Base-by-base conservation (phyloP, 805 yeast genomes). In the Myxozyma nipponensis region DNA sequence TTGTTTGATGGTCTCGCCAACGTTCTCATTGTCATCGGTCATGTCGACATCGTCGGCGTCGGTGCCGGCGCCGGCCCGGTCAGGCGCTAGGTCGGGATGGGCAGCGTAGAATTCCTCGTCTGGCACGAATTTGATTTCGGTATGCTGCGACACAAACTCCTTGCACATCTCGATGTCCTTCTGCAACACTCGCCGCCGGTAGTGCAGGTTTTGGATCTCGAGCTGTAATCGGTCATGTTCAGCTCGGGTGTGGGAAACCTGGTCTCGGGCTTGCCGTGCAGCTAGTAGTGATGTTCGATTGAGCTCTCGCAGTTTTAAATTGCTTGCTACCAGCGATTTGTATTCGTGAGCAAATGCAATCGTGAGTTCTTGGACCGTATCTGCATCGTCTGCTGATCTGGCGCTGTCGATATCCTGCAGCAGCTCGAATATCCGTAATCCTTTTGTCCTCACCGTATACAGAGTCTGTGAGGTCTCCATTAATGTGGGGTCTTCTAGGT, bases 221-320 rank as follows among this genome's bases (percentile, higher is more conserved):
- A 52, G 42, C 26, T 54, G 54, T 24, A 54, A 32, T 23, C 46
- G 19, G 35, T 54, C 58, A 10, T 47, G 44, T n/a, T 51, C 50
- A 7, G 28, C 38, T 37, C 49, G 22, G 10, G 34, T 34, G 19
- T 26, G 28, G 1, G 44, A 47, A 5, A 44, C 44, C 18, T 25
- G 34, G 6, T 32, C 35, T 21, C 35, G 32, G 1, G 53, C 34
- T 2, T 25, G 28, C 17, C 44, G 23, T 15, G 32, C 24, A 3
- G 47, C 40, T 6, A 42, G 26, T 25, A 40, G 46, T 23, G 39
- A 39, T 10, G 26, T n/a, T 25, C 57, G 39, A 23, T 46, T 52
- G 4, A 34, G 15, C 4, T 23, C 32, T 24, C 57, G 42, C 18
- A 47, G 23, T 15, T 37, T 19, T 15, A 47, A 23, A 4, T 44